Conservation (phyloP, 2,329 filamentous ascomycete genomes). For the Keithomyces neogunnii region DNA sequence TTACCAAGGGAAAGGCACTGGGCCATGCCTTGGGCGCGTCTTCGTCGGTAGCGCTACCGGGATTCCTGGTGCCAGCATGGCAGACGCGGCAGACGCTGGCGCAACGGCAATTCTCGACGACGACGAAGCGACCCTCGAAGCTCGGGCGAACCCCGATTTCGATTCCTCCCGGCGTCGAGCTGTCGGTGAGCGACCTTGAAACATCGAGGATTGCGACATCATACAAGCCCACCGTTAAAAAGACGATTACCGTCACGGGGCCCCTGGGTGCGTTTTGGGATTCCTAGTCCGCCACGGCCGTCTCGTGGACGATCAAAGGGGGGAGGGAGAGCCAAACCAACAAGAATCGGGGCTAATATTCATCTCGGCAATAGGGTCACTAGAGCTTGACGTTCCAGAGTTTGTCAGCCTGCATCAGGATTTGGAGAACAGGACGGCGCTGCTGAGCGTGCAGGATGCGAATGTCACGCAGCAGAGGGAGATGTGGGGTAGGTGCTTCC, state of each 20-base stretch:
- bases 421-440: constrained; percentile 50
- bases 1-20: constrained; percentile 52
- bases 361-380: constrained; percentile 45
- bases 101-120: constrained; percentile 58
- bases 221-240: constrained; percentile 52
- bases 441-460: constrained; percentile 61
- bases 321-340: too few species aligned
- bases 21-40: constrained; percentile 44
- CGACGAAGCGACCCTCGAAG: constrained; percentile 62
- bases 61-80: constrained; percentile 68
- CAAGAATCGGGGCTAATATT: constrained; percentile 3
- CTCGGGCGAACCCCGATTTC: constrained; percentile 75
- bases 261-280: constrained; percentile 55
- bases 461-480: constrained; percentile 68
- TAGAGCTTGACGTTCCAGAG: constrained; percentile 69
- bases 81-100: constrained; percentile 41
- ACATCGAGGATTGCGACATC: constrained; percentile 46
- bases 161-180: constrained; percentile 74
- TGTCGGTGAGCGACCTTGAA: constrained; percentile 58
- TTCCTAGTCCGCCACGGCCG: background rate
- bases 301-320: too few species aligned
- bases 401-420: constrained; percentile 70
- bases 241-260: constrained; percentile 67
- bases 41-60: constrained; percentile 49
- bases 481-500: constrained; percentile 74